Evolutionary conservation across 2,329 filamentous ascomycete genomes (phyloP).

Genomic region (Alternaria tenuissima): DNA sequence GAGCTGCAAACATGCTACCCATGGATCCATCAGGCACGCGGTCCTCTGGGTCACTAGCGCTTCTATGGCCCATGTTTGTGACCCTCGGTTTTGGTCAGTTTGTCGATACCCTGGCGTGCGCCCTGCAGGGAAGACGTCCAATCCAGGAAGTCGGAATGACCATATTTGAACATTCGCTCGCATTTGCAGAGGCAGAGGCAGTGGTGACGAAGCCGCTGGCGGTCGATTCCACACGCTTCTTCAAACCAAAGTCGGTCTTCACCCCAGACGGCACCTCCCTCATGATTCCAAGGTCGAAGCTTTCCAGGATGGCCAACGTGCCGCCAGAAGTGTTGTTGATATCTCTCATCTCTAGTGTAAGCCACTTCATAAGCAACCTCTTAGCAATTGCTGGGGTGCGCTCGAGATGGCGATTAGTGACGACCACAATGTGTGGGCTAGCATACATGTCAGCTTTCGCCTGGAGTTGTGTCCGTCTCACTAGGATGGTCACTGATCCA

Average conservation of each 20-base stretch:
- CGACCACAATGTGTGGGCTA: constrained; percentile 87
- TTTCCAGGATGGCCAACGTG: constrained; percentile 83
- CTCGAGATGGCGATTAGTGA: constrained; percentile 79
- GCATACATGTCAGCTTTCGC: constrained; percentile 88
- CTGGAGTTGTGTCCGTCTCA: constrained; percentile 70
- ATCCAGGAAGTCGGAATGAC: constrained; percentile 94
- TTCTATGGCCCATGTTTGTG: constrained; percentile 78
- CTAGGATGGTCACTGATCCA: constrained; percentile 50
- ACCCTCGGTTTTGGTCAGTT: constrained; percentile 79
- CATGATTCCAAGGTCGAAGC: constrained; percentile 61
- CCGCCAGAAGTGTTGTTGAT: constrained; percentile 88
- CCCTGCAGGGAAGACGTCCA: constrained; percentile 81
- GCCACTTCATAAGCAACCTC: constrained; percentile 83
- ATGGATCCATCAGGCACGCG: constrained; percentile 61
- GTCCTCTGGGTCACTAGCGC: constrained; percentile 78
- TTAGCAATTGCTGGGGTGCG: constrained; percentile 84
- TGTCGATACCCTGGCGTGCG: constrained; percentile 85
- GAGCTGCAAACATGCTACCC: constrained; percentile 73
- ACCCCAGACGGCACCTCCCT: constrained; percentile 57
- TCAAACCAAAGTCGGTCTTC: constrained; percentile 47
- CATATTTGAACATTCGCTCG: constrained; percentile 92
- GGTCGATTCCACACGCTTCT: constrained; percentile 68
- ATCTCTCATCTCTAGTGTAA: constrained; percentile 86
- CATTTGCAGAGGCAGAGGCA: constrained; percentile 93
- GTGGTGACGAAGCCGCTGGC: constrained; percentile 83